Evolutionary conservation across 805 yeast species (phyloP).

Genomic region (Aciculoconidium aculeatum): DNA sequence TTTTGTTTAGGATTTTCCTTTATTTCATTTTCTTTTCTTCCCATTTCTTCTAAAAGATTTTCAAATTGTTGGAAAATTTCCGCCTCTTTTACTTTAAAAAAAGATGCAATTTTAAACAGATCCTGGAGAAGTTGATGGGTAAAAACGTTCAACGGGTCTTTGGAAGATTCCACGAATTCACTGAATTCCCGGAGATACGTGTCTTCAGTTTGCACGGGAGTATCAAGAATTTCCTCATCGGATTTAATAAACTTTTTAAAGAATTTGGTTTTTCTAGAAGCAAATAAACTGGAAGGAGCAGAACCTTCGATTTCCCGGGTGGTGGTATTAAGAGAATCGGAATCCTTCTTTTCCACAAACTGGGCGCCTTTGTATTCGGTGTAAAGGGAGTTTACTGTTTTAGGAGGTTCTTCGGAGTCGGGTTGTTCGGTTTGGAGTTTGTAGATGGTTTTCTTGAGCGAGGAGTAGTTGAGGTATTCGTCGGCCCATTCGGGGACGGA

Average conservation of each 20-base stretch:
- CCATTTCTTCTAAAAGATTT: no score
- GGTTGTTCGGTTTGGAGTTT: conserved; percentile 41
- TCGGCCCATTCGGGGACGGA: conserved; percentile 54
- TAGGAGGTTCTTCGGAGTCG: no score
- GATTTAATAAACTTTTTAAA: conserved; percentile 14
- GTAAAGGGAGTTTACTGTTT: no score
- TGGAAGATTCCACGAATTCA: no score
- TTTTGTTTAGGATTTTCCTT: conserved; percentile 31
- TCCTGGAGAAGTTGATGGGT: conserved; percentile 43
- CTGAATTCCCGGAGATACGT: no score
- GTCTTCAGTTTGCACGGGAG: no score
- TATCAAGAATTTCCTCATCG: conserved; percentile 7
- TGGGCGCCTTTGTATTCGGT: no score
- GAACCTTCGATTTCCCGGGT: no score
- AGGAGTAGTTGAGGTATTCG: conserved; percentile 39
- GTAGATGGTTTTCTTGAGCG: conserved; percentile 52
- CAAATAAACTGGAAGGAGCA: no score
- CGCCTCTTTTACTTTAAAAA: conserved; percentile 43
- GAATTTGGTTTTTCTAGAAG: no score
- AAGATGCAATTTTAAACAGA: conserved; percentile 45
- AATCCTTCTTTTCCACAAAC: no score
- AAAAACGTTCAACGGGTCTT: conserved; percentile 40
- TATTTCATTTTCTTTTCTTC: conserved; percentile 33
- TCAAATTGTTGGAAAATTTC: conserved; percentile 42
- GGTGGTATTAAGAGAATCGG: no score